Conservation (phyloP, 352 stramenopile genomes). For the Blastocystis sp. region DNA sequence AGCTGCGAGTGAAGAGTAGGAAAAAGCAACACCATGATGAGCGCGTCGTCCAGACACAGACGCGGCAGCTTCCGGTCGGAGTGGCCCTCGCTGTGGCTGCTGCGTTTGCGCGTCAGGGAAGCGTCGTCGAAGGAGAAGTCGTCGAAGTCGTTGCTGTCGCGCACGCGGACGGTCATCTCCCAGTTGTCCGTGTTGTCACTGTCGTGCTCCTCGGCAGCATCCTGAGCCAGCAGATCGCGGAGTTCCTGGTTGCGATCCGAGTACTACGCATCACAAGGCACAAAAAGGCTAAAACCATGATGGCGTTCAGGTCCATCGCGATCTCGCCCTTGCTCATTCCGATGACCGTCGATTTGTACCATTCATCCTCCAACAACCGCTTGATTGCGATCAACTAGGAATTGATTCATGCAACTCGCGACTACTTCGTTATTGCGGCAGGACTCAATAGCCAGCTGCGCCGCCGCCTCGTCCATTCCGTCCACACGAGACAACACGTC, state of each 20-base stretch:
- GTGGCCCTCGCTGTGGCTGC: neutral
- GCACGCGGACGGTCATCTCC: neutral
- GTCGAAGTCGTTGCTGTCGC: neutral
- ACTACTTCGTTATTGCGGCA: constrained; percentile 53
- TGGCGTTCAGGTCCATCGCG: constrained; percentile 15
- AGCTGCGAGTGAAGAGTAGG: neutral
- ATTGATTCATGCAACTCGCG: neutral
- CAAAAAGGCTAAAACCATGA: neutral
- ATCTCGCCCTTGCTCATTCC: constrained; percentile 40
- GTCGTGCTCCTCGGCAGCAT: constrained; percentile 1
- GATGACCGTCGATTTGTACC: constrained; percentile 30
- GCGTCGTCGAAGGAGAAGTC: neutral
- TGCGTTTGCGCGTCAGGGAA: neutral
- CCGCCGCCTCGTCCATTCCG: constrained; percentile 23
- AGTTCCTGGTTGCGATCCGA: constrained; percentile 23
- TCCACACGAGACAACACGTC: constrained; percentile 12
- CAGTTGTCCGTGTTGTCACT: constrained; percentile 47
- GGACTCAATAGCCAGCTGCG: constrained; percentile 51
- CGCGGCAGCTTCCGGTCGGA: constrained; percentile 11
- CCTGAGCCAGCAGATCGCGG: neutral
- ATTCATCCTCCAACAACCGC: constrained; percentile 16
- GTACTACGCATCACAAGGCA: constrained; percentile 10
- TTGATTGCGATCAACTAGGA: constrained; percentile 55
- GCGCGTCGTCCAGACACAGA: constrained; percentile 46
- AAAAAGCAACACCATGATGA: constrained; percentile 43